Evolutionary conservation across 192 early-diverging fungal species (phyloP).

Genomic region (Chytriomyces sp.): DNA sequence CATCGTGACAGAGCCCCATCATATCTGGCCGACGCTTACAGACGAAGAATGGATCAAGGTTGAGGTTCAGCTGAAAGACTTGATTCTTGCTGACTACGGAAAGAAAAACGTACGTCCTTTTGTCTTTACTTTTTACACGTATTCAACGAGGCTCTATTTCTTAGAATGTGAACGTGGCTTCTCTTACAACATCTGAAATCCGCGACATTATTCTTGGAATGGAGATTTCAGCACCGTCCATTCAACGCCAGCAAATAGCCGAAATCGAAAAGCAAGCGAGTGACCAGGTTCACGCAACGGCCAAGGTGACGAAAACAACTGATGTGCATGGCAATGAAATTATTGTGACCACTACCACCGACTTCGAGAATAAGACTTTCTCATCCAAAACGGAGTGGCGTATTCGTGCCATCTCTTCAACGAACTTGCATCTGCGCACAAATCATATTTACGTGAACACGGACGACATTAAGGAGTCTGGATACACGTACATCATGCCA

Average conservation of each 20-base stretch:
- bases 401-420: constrained; percentile 94
- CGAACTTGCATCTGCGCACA: constrained; percentile 92
- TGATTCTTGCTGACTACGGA: constrained; percentile 97
- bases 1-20: constrained; percentile 91
- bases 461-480: constrained; percentile 93
- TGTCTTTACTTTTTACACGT: neutral
- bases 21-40: constrained; percentile 95
- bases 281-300: constrained; percentile 91
- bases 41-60: constrained; percentile 98
- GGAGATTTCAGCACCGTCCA: constrained; percentile 97
- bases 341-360: constrained; percentile 95
- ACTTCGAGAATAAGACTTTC: constrained; percentile 96
- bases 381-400: constrained; percentile 99
- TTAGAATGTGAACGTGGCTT: constrained; percentile 89
- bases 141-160: constrained; percentile 49
- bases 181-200: constrained; percentile 94
- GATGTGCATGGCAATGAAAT: constrained; percentile 98
- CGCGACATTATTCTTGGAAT: constrained; percentile 99
- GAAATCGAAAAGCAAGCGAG: constrained; percentile 96
- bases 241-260: constrained; percentile 95
- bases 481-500: constrained; percentile 93
- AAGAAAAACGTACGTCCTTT: constrained; percentile 83
- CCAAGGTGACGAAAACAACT: constrained; percentile 93
- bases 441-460: constrained; percentile 96
- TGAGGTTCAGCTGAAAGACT: constrained; percentile 91